A percentile compares a stretch with the other conserved stretches of the same genome.
phyloP scores from a whole-genome alignment of 2,329 filamentous ascomycete genomes.

The Fusarium sp. region DNA sequence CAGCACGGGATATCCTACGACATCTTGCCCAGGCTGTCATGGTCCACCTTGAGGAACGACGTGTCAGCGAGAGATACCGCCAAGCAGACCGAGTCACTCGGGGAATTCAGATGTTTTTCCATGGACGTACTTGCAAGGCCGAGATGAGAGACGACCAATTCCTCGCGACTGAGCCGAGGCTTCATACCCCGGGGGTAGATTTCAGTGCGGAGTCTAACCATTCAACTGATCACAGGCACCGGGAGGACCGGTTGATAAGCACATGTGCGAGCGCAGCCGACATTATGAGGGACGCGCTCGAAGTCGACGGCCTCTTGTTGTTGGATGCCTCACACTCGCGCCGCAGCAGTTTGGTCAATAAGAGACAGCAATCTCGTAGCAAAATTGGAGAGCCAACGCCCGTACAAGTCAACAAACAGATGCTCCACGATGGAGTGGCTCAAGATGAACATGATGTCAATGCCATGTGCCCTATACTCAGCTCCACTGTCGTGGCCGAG shows the following conservation, averaged over 20 bases:
- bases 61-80: constrained; percentile 1
- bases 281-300: constrained; percentile 3
- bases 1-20: neutral
- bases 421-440: neutral
- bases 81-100: neutral
- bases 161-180: neutral
- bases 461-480: neutral
- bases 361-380: neutral
- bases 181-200: neutral
- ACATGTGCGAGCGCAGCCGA: neutral
- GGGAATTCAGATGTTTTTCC: neutral
- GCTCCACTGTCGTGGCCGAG: neutral
- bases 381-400: neutral
- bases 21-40: neutral
- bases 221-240: too few species aligned
- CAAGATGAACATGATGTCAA: neutral
- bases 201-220: neutral
- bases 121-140: neutral
- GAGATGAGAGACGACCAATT: neutral
- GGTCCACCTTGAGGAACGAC: neutral
- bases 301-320: neutral
- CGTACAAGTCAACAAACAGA: neutral
- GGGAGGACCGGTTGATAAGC: neutral
- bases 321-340: neutral
- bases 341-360: neutral